Percentiles rank a stretch among this genome's conserved stretches.
Evolutionary conservation across 495 filamentous ascomycete genomes (phyloP).

Genomic region (Xylaria curta): DNA sequence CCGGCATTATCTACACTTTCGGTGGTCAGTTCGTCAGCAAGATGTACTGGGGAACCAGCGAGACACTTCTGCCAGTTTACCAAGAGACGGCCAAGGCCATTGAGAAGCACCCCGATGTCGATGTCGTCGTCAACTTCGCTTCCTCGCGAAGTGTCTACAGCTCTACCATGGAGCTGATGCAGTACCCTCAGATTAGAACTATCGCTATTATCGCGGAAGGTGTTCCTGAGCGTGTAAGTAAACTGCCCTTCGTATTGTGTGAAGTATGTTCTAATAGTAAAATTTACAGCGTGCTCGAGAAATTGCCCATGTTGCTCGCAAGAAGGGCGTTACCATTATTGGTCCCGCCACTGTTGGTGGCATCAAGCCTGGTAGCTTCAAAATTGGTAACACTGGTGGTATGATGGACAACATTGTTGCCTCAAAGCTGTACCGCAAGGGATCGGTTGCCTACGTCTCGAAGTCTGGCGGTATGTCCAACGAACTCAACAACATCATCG

Average conservation of each 20-base stretch:
- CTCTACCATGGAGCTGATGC: constrained; percentile 98
- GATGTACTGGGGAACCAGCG: constrained; percentile 99
- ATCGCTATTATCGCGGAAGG: constrained; percentile 99
- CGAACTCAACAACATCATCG: constrained; percentile 99
- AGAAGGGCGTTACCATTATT: constrained; percentile 99
- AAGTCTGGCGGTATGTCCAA: constrained; percentile 99
- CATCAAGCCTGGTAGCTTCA: constrained; percentile 98
- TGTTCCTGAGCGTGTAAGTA: constrained; percentile 92
- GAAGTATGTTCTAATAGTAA: constrained; percentile 36
- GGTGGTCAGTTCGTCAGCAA: constrained; percentile 99
- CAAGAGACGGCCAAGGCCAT: constrained; percentile 93
- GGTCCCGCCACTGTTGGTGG: constrained; percentile 98
- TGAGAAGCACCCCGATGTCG: constrained; percentile 95
- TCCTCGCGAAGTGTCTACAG: constrained; percentile 97
- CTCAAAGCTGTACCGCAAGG: constrained; percentile 99
- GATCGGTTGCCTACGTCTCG: constrained; percentile 98
- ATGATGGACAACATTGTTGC: constrained; percentile 99
- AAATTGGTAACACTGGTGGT: constrained; percentile 99
- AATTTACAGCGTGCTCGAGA: constrained; percentile 82
- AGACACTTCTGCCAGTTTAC: constrained; percentile 98
- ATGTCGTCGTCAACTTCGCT: constrained; percentile 98
- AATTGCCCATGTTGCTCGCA: constrained; percentile 90
- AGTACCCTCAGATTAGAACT: constrained; percentile 93
- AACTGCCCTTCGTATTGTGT: neutral
- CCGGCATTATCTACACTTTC: constrained; percentile 99